Conservation (phyloP, 2,329 filamentous ascomycete genomes). For the Talaromyces sp. region DNA sequence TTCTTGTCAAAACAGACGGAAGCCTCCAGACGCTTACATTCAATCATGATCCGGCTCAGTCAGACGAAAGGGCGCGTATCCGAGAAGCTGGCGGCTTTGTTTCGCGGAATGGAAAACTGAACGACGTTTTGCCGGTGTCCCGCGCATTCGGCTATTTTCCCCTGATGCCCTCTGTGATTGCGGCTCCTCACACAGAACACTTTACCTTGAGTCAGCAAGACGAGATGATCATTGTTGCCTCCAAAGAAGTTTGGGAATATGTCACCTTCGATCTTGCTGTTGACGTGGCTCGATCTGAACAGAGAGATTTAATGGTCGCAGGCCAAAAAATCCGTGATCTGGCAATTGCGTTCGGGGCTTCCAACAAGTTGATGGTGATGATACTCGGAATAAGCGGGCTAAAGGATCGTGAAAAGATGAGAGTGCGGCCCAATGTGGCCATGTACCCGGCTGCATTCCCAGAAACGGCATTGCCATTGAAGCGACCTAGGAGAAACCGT, state of each 20-base stretch:
- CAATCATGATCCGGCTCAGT: slow-evolving; percentile 90
- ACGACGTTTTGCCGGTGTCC: slow-evolving; percentile 85
- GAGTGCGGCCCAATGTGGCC: neutral
- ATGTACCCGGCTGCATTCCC: slow-evolving; percentile 68
- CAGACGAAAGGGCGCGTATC: slow-evolving; percentile 77
- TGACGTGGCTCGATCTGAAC: slow-evolving; percentile 81
- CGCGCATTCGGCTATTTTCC: slow-evolving; percentile 93
- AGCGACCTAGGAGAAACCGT: slow-evolving; percentile 56
- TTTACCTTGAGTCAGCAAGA: slow-evolving; percentile 78
- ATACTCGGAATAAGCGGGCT: slow-evolving; percentile 89
- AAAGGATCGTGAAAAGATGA: slow-evolving; percentile 56
- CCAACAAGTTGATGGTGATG: slow-evolving; percentile 98
- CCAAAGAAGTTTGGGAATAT: slow-evolving; percentile 91
- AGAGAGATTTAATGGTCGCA: slow-evolving; percentile 86
- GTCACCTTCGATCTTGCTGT: slow-evolving; percentile 84
- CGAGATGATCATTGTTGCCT: slow-evolving; percentile 88
- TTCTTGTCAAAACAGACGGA: slow-evolving; percentile 85
- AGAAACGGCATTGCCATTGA: slow-evolving; percentile 53
- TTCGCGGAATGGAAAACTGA: slow-evolving; percentile 86
- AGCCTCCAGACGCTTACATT: slow-evolving; percentile 75
- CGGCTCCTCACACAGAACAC: slow-evolving; percentile 76
- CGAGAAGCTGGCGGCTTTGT: slow-evolving; percentile 94
- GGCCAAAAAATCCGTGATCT: slow-evolving; percentile 91
- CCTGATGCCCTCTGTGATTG: slow-evolving; percentile 86
- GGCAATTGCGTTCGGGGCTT: slow-evolving; percentile 91